Evolutionary conservation across 257 asterid species (phyloP).

Genomic region (Petunia axillaris): DNA sequence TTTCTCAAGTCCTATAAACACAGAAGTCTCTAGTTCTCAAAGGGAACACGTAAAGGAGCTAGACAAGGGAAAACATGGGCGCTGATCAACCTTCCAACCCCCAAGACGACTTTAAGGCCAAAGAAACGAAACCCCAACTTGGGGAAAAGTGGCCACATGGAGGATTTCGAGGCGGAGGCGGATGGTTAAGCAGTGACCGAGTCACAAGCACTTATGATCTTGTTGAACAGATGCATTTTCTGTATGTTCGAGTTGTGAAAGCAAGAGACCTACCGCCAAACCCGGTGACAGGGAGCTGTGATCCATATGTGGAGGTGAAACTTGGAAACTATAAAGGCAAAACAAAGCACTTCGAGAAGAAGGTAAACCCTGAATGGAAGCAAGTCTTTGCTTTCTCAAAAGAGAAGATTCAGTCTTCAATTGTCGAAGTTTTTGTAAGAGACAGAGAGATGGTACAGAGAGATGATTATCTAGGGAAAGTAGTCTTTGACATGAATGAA

Average conservation of each 20-base stretch:
- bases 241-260: constrained; percentile 77
- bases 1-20: background rate
- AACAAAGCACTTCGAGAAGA: constrained; percentile 66
- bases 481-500: constrained; percentile 71
- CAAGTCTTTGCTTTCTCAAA: constrained; percentile 75
- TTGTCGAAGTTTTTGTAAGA: constrained; percentile 57
- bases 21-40: background rate
- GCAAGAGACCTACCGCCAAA: constrained; percentile 66
- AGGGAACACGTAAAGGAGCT: background rate
- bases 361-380: constrained; percentile 59
- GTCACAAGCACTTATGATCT: constrained; percentile 76
- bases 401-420: constrained; percentile 67
- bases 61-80: constrained; percentile 33
- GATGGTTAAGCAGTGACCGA: constrained; percentile 62
- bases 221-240: constrained; percentile 82
- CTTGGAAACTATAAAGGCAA: constrained; percentile 76
- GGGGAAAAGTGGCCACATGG: constrained; percentile 85
- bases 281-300: constrained; percentile 65
- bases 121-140: constrained; percentile 70
- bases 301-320: constrained; percentile 79
- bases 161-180: constrained; percentile 64
- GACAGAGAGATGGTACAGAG: constrained; percentile 59
- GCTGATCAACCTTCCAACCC: constrained; percentile 35
- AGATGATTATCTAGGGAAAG: constrained; percentile 64
- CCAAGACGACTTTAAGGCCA: constrained; percentile 61